phyloP scores from a whole-genome alignment of 164 flowering plant genomes.

The Echeveria elegans region DNA sequence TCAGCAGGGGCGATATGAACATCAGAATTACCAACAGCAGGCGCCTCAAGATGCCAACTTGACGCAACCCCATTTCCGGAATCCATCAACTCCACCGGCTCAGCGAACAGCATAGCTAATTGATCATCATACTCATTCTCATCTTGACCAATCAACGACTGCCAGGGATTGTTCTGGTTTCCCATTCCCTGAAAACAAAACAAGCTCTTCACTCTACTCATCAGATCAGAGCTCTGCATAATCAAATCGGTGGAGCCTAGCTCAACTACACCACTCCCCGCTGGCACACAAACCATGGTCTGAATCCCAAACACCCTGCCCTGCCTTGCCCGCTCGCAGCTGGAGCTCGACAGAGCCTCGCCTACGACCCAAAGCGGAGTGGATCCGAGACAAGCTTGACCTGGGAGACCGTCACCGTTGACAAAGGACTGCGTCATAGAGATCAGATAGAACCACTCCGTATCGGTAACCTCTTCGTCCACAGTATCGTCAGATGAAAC shows the following conservation, averaged over 20 bases:
- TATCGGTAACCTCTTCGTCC: conserved; percentile 82
- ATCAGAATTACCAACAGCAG: no score
- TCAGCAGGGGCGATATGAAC: no score
- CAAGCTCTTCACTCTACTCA: conserved; percentile 54
- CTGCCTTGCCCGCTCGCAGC: conserved; percentile 71
- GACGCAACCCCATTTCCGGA: conserved; percentile 5
- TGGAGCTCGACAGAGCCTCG: conserved; percentile 35
- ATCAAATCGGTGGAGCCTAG: conserved; percentile 71
- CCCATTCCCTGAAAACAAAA: conserved; percentile 41
- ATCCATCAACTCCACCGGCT: neutral
- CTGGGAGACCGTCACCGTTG: conserved; percentile 58
- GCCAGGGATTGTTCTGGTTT: neutral
- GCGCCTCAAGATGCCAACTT: neutral
- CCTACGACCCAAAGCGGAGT: conserved; percentile 58
- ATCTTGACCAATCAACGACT: neutral
- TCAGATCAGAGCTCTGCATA: conserved; percentile 55
- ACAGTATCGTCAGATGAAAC: conserved; percentile 35
- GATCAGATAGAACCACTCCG: conserved; percentile 82
- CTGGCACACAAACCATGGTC: conserved; percentile 75
- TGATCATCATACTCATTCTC: conserved; percentile 6
- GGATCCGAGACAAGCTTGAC: conserved; percentile 44
- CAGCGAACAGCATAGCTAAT: neutral
- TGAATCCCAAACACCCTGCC: conserved; percentile 60
- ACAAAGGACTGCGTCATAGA: conserved; percentile 81
- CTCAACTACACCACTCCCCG: conserved; percentile 69